Evolutionary conservation across 108 stramenopile species (phyloP).

Genomic region (Seminavis robusta): DNA sequence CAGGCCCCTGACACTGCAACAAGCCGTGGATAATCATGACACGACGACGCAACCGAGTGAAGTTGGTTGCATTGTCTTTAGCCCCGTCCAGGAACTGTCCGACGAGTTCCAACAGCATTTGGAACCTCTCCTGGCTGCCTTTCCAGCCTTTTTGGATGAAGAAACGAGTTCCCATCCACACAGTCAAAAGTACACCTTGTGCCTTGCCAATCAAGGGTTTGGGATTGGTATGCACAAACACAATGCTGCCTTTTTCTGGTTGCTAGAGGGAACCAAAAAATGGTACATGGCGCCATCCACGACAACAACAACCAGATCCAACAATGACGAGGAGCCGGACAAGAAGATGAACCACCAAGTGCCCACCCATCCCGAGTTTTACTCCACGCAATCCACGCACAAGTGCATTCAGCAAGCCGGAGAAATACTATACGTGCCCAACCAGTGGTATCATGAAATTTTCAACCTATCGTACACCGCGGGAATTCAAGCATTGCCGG

Average conservation of each 20-base stretch:
- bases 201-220: conserved; percentile 30
- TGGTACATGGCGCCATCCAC: no score
- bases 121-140: conserved; percentile 1
- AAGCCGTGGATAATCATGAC: conserved; percentile 6
- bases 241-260: conserved; percentile 35
- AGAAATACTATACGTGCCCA: conserved; percentile 31
- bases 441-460: conserved; percentile 42
- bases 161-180: not conserved
- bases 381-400: conserved; percentile 22
- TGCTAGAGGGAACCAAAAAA: conserved; percentile 28
- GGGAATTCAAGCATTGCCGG: conserved; percentile 33
- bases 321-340: conserved; percentile 11
- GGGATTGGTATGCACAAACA: conserved; percentile 46
- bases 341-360: not conserved
- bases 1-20: conserved; percentile 13
- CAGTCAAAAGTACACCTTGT: conserved; percentile 24
- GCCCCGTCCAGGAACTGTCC: conserved; percentile 31
- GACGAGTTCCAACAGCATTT: conserved; percentile 8
- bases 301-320: no score
- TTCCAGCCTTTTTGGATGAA: conserved; percentile 3
- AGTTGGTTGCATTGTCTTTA: conserved; percentile 36
- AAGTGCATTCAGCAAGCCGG: conserved; percentile 35
- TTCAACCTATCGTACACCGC: conserved; percentile 29
- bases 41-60: not conserved
- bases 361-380: conserved; percentile 41